These are phyloP conservation scores for Phialophora macrospora DNA, from an alignment of 2,329 filamentous ascomycete species.

Conservation along the genomic window DNA sequence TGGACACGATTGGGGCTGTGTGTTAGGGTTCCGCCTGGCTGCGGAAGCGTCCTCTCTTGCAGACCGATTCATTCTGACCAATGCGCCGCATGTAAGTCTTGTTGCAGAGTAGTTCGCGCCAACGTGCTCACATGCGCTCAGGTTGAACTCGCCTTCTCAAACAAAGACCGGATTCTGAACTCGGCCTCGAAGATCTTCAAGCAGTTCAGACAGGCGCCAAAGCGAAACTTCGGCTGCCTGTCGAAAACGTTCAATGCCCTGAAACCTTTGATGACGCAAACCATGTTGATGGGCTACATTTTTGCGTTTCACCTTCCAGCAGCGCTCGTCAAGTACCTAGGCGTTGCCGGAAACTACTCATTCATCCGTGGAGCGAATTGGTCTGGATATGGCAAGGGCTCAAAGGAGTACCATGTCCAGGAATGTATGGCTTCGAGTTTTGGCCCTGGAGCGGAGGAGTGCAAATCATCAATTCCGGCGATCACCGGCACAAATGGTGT, in stretches of 20 bases:
- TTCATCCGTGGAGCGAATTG: constrained; percentile 53
- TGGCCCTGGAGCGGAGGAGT: constrained; percentile 57
- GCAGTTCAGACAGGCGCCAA: constrained; percentile 53
- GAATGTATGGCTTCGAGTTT: constrained; percentile 58
- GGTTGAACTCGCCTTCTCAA: constrained; percentile 51
- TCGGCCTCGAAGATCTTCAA: constrained; percentile 58
- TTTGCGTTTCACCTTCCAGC: constrained; percentile 60
- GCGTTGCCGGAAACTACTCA: constrained; percentile 56
- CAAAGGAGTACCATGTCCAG: constrained; percentile 46
- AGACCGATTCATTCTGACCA: constrained; percentile 61
- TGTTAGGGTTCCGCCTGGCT: constrained; percentile 61
- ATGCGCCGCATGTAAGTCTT: constrained; percentile 57
- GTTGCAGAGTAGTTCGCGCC: background rate
- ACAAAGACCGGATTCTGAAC: constrained; percentile 48
- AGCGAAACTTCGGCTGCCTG: constrained; percentile 52
- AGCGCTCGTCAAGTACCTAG: constrained; percentile 51
- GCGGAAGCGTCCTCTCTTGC: constrained; percentile 62
- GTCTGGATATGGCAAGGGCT: constrained; percentile 45
- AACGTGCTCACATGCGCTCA: constrained; percentile 37
- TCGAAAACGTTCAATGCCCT: constrained; percentile 51
- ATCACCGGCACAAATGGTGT: constrained; percentile 30
- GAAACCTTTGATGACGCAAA: constrained; percentile 56
- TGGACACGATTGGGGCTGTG: constrained; percentile 61
- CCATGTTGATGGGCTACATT: constrained; percentile 59
- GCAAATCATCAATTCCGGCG: constrained; percentile 41